phyloP scores from a whole-genome alignment of 2,329 filamentous ascomycete species.

The Apiospora koreana region DNA sequence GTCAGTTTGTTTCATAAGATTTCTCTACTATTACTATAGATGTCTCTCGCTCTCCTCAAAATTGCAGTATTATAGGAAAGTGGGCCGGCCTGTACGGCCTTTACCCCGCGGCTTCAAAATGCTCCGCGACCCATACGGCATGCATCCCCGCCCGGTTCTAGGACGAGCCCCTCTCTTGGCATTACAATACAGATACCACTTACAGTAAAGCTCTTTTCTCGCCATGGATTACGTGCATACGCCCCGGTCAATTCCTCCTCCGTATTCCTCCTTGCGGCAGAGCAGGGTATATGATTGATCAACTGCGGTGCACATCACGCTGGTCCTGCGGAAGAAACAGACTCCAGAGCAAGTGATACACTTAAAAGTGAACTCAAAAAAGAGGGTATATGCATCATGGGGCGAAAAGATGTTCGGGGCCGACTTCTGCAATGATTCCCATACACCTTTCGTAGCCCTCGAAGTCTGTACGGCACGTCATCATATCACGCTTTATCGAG shows the following conservation, averaged over 20 bases:
- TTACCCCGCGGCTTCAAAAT: background rate
- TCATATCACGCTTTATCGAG: background rate
- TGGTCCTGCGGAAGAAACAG: no score
- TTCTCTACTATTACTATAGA: no score
- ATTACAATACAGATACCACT: background rate
- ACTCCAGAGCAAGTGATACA: no score
- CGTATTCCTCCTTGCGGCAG: background rate
- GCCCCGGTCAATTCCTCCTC: background rate
- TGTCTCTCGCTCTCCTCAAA: background rate
- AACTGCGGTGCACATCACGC: no score
- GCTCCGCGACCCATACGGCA: background rate
- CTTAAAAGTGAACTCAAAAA: no score
- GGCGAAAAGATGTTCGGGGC: background rate
- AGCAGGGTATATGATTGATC: background rate
- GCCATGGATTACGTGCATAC: background rate
- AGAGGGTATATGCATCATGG: background rate
- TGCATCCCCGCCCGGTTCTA: background rate
- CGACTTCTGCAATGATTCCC: background rate
- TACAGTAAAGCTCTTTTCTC: background rate
- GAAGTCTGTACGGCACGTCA: background rate
- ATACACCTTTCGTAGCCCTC: background rate
- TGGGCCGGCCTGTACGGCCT: background rate
- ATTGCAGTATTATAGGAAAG: background rate
- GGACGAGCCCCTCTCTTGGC: background rate
- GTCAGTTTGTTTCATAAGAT: no score